Evolutionary conservation across 805 yeast genomes (phyloP).

Genomic region (Hemisphaericaspora nanyangensis): DNA sequence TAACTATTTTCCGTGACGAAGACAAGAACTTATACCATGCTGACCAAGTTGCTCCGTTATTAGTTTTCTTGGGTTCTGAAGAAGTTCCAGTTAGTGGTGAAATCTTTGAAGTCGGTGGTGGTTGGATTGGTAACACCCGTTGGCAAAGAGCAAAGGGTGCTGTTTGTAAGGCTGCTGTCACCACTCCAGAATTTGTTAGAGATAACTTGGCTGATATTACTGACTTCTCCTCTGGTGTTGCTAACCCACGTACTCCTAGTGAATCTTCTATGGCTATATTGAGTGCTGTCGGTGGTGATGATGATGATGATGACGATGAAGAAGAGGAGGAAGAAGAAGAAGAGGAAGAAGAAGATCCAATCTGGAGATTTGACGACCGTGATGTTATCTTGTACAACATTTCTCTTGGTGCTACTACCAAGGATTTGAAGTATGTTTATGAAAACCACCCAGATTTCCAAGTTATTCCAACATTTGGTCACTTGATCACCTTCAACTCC

Average conservation of each 20-base stretch:
- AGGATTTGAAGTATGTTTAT: constrained; percentile 73
- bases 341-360: constrained; percentile 39
- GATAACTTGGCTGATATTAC: constrained; percentile 64
- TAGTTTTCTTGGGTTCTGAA: constrained; percentile 75
- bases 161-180: constrained; percentile 50
- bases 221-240: constrained; percentile 55
- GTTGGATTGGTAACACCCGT: constrained; percentile 93
- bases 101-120: constrained; percentile 90
- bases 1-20: constrained; percentile 73
- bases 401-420: constrained; percentile 80
- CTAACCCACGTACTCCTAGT: constrained; percentile 57
- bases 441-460: constrained; percentile 78
- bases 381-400: constrained; percentile 82
- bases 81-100: constrained; percentile 72
- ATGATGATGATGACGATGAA: constrained; percentile 45
- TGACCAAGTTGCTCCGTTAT: constrained; percentile 84
- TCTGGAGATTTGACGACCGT: constrained; percentile 58
- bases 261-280: constrained; percentile 82
- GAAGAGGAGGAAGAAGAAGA: constrained; percentile 39
- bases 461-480: constrained; percentile 86
- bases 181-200: constrained; percentile 66
- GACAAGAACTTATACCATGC: constrained; percentile 85
- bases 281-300: constrained; percentile 53
- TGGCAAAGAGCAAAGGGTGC: constrained; percentile 93
- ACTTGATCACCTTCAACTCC: constrained; percentile 75